Evolutionary conservation across 352 stramenopile genomes (phyloP).

Genomic region (Pythium apleroticum): DNA sequence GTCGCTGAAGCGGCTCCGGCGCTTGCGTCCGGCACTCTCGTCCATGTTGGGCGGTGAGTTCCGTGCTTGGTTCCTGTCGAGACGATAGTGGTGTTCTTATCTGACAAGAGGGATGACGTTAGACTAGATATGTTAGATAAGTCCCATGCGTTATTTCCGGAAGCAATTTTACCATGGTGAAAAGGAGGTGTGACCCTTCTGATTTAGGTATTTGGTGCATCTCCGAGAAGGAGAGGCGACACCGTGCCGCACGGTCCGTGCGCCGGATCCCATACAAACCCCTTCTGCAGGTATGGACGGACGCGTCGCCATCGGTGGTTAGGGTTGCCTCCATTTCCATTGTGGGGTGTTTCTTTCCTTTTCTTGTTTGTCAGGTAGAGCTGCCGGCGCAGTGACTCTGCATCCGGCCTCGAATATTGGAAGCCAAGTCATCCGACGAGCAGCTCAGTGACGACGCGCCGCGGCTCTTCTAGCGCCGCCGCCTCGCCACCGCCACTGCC

Average conservation of each 20-base stretch:
- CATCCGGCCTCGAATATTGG: conserved; percentile 1
- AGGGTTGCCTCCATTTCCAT: conserved; percentile 5
- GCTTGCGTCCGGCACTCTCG: conserved; percentile 49
- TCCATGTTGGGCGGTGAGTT: conserved; percentile 22
- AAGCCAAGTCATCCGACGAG: conserved; percentile 1
- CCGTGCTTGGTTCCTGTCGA: conserved; percentile 27
- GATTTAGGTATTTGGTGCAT: not conserved
- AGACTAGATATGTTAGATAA: not conserved
- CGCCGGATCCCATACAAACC: conserved; percentile 1
- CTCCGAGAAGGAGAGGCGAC: not conserved
- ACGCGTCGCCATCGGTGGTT: not conserved
- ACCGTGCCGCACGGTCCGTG: not conserved
- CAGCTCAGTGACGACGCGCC: not conserved
- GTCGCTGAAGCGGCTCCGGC: conserved; percentile 86
- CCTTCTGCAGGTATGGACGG: not conserved
- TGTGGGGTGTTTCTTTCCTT: conserved; percentile 6
- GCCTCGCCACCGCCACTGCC: not conserved
- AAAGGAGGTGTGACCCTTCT: not conserved
- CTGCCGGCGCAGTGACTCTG: not conserved
- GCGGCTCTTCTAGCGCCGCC: not conserved
- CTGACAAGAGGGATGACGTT: not conserved
- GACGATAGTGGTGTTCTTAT: not conserved
- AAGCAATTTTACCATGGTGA: not conserved
- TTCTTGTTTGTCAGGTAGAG: not conserved
- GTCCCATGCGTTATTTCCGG: not conserved